Percentiles rank a stretch among this genome's conserved stretches.
phyloP scores from a whole-genome alignment of 352 stramenopile genomes.

The Elongisporangium senticosum region DNA sequence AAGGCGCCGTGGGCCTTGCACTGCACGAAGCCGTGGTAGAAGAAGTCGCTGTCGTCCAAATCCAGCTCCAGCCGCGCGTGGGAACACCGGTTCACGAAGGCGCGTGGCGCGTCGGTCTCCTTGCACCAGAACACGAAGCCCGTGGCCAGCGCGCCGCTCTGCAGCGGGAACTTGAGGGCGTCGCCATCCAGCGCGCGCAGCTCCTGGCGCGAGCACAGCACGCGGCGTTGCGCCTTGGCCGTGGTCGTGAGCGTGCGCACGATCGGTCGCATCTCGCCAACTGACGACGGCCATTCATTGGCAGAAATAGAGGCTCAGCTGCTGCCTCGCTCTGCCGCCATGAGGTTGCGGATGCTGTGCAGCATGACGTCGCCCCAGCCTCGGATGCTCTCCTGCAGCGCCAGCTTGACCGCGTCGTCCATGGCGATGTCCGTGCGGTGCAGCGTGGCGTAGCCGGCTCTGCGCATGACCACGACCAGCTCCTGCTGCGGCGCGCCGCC shows the following conservation, averaged over 20 bases:
- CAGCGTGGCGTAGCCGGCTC: conserved; percentile 7
- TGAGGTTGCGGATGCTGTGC: conserved; percentile 1
- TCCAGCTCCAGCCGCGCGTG: conserved; percentile 73
- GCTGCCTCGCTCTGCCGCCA: neutral
- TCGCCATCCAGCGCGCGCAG: conserved; percentile 30
- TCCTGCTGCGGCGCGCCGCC: neutral
- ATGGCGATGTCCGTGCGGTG: conserved; percentile 4
- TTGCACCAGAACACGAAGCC: conserved; percentile 65
- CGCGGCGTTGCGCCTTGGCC: conserved; percentile 11
- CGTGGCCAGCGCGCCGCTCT: conserved; percentile 26
- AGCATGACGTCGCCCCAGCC: conserved; percentile 6
- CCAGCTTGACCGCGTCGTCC: conserved; percentile 1
- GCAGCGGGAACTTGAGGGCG: conserved; percentile 60
- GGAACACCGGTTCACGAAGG: conserved; percentile 63
- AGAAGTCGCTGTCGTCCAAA: conserved; percentile 78
- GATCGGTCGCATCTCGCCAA: neutral
- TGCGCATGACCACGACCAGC: conserved; percentile 6
- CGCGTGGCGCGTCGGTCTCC: conserved; percentile 30
- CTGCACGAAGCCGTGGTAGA: conserved; percentile 70
- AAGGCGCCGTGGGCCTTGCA: conserved; percentile 80
- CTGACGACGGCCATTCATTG: neutral
- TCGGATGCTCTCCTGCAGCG: conserved; percentile 2
- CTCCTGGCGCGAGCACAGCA: conserved; percentile 56
- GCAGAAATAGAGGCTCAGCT: neutral
- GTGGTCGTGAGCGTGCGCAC: neutral